phyloP scores from a whole-genome alignment of 1,139 yeast species.

The Oligophagozyma castellii region DNA sequence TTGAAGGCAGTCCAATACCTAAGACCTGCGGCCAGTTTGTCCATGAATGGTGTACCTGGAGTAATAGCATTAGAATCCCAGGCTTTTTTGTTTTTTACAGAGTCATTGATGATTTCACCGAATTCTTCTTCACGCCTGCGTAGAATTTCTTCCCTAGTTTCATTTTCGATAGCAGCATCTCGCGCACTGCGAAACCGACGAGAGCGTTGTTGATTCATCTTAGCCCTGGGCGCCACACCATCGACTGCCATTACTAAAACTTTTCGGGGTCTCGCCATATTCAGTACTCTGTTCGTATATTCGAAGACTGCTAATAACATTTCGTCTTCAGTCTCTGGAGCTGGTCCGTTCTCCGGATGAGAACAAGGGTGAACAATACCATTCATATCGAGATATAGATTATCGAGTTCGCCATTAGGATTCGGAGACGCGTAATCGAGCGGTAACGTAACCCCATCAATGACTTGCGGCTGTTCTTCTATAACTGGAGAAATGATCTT shows the following conservation, averaged over 20 bases:
- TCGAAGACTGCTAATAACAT: slow-evolving; percentile 85
- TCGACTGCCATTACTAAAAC: slow-evolving; percentile 91
- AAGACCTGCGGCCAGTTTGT: slow-evolving; percentile 64
- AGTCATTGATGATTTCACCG: slow-evolving; percentile 54
- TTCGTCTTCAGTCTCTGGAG: slow-evolving; percentile 90
- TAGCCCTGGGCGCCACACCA: slow-evolving; percentile 98
- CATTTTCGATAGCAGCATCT: slow-evolving; percentile 66
- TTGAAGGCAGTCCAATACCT: slow-evolving; percentile 87
- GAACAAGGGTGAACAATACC: slow-evolving; percentile 98
- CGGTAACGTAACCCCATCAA: slow-evolving; percentile 50
- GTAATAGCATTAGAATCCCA: slow-evolving; percentile 98
- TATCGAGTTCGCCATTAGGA: slow-evolving; percentile 92
- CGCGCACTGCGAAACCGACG: slow-evolving; percentile 92
- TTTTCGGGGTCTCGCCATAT: slow-evolving; percentile 91
- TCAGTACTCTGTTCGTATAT: slow-evolving; percentile 77
- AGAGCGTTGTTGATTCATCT: slow-evolving; percentile 96
- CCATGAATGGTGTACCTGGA: slow-evolving; percentile 98
- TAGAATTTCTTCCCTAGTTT: slow-evolving; percentile 43
- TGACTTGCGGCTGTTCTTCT: slow-evolving; percentile 49
- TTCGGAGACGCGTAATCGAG: slow-evolving; percentile 63
- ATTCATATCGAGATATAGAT: slow-evolving; percentile 86
- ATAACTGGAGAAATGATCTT: slow-evolving; percentile 84
- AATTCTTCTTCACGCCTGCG: slow-evolving; percentile 31
- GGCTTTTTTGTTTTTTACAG: slow-evolving; percentile 33
- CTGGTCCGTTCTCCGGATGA: slow-evolving; percentile 88